Evolutionary conservation across 2,329 filamentous ascomycete species (phyloP), one percentile per base, ranked within the genome.

Genomic region (Simplicillium aogashimaense): DNA sequence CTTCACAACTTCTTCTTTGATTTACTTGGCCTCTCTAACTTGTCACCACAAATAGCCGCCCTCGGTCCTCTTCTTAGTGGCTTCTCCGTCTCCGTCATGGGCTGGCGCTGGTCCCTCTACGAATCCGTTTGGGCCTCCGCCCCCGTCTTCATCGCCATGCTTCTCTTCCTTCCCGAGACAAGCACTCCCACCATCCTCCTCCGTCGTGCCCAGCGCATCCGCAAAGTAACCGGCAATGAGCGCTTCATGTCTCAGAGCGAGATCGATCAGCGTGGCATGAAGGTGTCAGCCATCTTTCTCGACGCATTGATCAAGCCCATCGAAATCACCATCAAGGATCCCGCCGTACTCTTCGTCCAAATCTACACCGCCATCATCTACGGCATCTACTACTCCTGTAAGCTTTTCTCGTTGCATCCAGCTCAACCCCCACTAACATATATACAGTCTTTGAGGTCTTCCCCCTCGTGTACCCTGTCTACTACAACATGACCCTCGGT

Each of bases 81-180:
- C 4, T 83, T 76, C 54, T 66, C 72, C 5, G 76, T 81, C 6
- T 65, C 67, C 2, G 69, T 64, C 4, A 66, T 75, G 55, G 60
- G 58, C 39, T 83, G 78, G 78, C 66, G 76, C n/a, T 83, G 77
- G 78, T 72, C 73, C 0, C 61, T 78, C 10, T 78, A 73, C 65
- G 75, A 81, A 51, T 73, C 81, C 41, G 62, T 83, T 42, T 82
- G 76, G 76, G 65, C 73, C 14, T 65, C 75, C 0, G 68, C 64
- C 0, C 78, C 78, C 0, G 53, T 80, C 34, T 70, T 81, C 47
- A 46, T 81, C n/a, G 40, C 71, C 38, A 73, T 83, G 69, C 70
- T 81, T 50, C 51, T 79, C 45, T 66, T 76, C 45, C 68, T 84
- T 17, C 81, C 81, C 0, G 80, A 85, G 61, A 84, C 81, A 0